Evolutionary conservation across 2,329 filamentous ascomycete genomes (phyloP).

Genomic region (Diaporthe amygdali): DNA sequence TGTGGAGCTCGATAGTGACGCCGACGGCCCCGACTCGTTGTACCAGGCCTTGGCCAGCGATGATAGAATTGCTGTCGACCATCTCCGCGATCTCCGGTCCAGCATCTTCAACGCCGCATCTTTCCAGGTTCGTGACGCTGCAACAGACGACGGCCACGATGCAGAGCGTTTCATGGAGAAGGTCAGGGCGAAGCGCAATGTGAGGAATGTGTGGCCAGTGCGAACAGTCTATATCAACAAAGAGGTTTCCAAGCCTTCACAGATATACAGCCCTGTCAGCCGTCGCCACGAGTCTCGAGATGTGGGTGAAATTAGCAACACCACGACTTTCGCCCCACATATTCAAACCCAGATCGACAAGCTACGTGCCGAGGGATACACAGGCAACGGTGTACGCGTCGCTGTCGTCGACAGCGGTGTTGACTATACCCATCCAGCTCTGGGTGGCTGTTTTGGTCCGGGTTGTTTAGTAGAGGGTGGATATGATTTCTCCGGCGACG

Average conservation of each 20-base stretch:
- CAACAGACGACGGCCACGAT: background rate
- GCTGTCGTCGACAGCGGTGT: conserved; percentile 39
- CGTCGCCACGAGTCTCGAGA: background rate
- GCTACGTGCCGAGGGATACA: background rate
- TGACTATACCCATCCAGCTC: conserved; percentile 44
- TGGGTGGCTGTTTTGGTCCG: conserved; percentile 45
- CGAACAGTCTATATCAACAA: background rate
- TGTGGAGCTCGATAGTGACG: background rate
- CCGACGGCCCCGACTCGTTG: background rate
- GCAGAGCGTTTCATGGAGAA: background rate
- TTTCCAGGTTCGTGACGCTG: background rate
- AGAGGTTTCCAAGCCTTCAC: background rate
- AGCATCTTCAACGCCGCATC: conserved; percentile 1
- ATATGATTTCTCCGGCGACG: conserved; percentile 42
- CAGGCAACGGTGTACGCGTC: background rate
- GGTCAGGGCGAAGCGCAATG: background rate
- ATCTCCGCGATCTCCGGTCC: conserved; percentile 2
- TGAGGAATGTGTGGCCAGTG: background rate
- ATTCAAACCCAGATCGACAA: conserved; percentile 2
- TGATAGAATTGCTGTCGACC: background rate
- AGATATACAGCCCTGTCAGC: background rate
- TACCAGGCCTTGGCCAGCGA: background rate
- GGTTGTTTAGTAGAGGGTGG: conserved; percentile 43
- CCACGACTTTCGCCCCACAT: background rate
- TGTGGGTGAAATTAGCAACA: background rate